Conservation (phyloP, 192 early-diverging fungal genomes). For the Backusella macrospora region DNA sequence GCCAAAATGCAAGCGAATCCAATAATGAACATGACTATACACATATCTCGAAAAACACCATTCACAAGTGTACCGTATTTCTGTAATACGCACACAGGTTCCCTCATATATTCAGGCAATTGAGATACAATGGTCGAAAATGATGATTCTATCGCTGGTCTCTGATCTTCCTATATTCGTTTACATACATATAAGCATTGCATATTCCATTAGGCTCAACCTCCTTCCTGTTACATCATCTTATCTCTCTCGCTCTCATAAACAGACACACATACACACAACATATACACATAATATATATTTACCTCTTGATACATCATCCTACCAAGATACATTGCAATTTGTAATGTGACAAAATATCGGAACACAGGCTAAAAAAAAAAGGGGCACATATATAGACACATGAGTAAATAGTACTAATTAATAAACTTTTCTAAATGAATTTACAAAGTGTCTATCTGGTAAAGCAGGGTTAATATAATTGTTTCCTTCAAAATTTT, state of each 20-base stretch:
- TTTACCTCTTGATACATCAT: slow-evolving; percentile 51
- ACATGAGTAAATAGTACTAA: not conserved
- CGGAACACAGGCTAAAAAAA: slow-evolving; percentile 49
- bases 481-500: not conserved
- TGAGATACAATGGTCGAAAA: slow-evolving; percentile 3
- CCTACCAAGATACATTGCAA: slow-evolving; percentile 49
- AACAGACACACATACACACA: not conserved
- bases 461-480: not conserved
- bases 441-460: slow-evolving; percentile 24
- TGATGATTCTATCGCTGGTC: not conserved
- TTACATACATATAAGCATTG: not conserved
- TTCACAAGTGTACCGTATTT: slow-evolving; percentile 4
- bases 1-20: slow-evolving; percentile 6
- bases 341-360: slow-evolving; percentile 58
- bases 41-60: slow-evolving; percentile 13
- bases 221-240: no score
- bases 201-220: not conserved
- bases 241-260: not conserved
- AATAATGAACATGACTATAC: slow-evolving; percentile 18
- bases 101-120: not conserved
- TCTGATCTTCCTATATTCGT: slow-evolving; percentile 5
- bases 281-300: not conserved
- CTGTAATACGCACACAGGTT: slow-evolving; percentile 8
- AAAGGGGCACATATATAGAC: not conserved
- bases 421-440: not conserved